Evolutionary conservation across 805 yeast genomes (phyloP).

Genomic region (Zygosaccharomyces bisporus): DNA sequence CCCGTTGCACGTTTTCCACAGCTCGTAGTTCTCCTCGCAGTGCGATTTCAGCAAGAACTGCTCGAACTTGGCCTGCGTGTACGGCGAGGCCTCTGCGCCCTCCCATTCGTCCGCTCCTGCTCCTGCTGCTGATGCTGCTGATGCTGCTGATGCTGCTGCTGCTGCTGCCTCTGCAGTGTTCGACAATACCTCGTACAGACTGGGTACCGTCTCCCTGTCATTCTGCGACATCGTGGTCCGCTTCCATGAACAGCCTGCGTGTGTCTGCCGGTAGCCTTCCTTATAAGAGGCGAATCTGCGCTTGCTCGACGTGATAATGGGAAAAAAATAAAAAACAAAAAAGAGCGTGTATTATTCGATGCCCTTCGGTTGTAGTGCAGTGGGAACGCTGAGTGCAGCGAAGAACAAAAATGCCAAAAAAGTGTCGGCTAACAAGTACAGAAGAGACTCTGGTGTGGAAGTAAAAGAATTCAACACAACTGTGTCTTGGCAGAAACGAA

Average conservation of each 20-base stretch:
- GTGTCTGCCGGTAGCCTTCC: background rate
- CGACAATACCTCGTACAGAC: slow-evolving; percentile 4
- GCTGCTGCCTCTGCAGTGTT: no score
- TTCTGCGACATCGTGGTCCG: background rate
- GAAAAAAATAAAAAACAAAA: no score
- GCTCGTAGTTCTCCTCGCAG: slow-evolving; percentile 34
- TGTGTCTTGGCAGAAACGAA: background rate
- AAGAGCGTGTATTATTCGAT: background rate
- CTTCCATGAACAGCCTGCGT: background rate
- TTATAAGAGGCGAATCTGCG: background rate
- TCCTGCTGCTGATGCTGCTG: no score
- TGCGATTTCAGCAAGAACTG: slow-evolving; percentile 26
- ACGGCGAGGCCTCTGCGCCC: slow-evolving; percentile 11
- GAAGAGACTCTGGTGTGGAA: no score
- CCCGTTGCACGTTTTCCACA: slow-evolving; percentile 18
- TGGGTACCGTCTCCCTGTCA: slow-evolving; percentile 1
- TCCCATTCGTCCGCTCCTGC: background rate
- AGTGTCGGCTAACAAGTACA: background rate
- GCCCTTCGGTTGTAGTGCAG: background rate
- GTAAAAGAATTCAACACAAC: background rate
- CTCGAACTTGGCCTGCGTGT: slow-evolving; percentile 22
- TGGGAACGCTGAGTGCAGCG: background rate
- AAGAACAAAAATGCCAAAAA: background rate
- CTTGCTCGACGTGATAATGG: background rate
- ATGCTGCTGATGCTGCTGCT: no score